Evolutionary conservation across 441 rosid species (phyloP), one percentile per base, ranked within the genome.

Genomic region (Arabidopsis hybrid): DNA sequence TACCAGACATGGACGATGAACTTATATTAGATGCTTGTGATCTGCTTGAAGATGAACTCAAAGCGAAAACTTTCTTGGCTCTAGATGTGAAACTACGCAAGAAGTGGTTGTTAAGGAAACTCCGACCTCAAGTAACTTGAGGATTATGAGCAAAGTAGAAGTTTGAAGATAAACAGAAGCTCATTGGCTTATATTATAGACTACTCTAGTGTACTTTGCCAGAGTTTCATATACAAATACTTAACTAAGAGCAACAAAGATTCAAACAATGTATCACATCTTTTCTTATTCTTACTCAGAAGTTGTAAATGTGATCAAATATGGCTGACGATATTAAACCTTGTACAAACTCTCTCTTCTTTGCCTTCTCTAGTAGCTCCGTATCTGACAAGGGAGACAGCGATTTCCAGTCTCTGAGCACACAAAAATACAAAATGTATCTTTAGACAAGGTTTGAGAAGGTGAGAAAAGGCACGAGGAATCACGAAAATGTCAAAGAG

Each of bases 1-100:
- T 90, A 58, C 88, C 93, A n/a, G 91, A 86, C 49, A 88, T 92
- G 89, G 97, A 92, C 59, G 97, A 89, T 59, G 97, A 92, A 49
- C 91, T 90, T 51, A 82, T 90, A 82, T 61, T 90, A 61, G 97
- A 92, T 72, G 97, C 96, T 13, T 92, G 96, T 68, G 96, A 92
- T 82, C 81, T 90, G 59, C 84, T 89, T 8, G 96, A 90, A 83
- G 96, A 92, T 71, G 97, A 90, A 74, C 58, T 77, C 50, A 92
- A 84, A 76, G 94, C 93, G 2, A 90, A 85, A 81, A 89, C 92
- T 34, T 92, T 92, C 66, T 78, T 92, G 85, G 93, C 95, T 31
- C 61, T 90, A 74, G 90, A 87, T 83, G 81, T 80, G 61, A 92
- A 87, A 81, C 75, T 92, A 45, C 80, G 91, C 17, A 90, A 86